phyloP scores from a whole-genome alignment of 2,329 filamentous ascomycete species.

The Tolypocladium album region DNA sequence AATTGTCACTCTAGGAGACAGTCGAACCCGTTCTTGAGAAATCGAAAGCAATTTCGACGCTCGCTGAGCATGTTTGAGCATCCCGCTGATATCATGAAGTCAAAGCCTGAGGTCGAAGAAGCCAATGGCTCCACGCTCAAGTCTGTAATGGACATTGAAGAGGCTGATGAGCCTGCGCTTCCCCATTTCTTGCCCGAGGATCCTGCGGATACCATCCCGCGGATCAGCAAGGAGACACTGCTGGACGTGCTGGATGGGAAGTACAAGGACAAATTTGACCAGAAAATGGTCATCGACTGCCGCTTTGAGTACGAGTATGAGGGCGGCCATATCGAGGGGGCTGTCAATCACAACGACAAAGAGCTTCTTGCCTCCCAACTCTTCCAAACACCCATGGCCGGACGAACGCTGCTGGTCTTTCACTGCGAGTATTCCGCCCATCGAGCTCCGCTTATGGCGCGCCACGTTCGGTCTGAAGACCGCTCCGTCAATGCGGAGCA shows the following conservation, averaged over 20 bases:
- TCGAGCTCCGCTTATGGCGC: constrained; percentile 91
- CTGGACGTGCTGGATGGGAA: constrained; percentile 80
- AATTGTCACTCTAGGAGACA: constrained; percentile 59
- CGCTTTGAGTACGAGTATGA: constrained; percentile 98
- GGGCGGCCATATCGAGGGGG: constrained; percentile 86
- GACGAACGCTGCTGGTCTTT: constrained; percentile 75
- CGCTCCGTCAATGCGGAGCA: constrained; percentile 73
- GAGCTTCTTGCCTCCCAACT: constrained; percentile 72
- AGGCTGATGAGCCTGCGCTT: constrained; percentile 59
- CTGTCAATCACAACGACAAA: constrained; percentile 95
- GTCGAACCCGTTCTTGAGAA: constrained; percentile 61
- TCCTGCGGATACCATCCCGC: constrained; percentile 75
- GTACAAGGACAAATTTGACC: constrained; percentile 64
- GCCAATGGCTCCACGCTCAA: constrained; percentile 40
- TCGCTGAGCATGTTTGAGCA: constrained; percentile 98
- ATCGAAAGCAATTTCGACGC: constrained; percentile 79
- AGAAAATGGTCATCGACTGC: constrained; percentile 86
- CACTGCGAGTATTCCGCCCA: constrained; percentile 99
- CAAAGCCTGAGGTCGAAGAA: constrained; percentile 51
- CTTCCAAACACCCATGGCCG: constrained; percentile 56
- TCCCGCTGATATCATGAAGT: constrained; percentile 76
- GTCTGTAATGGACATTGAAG: constrained; percentile 76
- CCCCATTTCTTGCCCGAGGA: constrained; percentile 78
- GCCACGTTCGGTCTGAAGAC: constrained; percentile 82
- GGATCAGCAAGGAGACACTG: constrained; percentile 74